Conservation (phyloP, 2,329 filamentous ascomycete genomes). For the Orbilia brochopaga region DNA sequence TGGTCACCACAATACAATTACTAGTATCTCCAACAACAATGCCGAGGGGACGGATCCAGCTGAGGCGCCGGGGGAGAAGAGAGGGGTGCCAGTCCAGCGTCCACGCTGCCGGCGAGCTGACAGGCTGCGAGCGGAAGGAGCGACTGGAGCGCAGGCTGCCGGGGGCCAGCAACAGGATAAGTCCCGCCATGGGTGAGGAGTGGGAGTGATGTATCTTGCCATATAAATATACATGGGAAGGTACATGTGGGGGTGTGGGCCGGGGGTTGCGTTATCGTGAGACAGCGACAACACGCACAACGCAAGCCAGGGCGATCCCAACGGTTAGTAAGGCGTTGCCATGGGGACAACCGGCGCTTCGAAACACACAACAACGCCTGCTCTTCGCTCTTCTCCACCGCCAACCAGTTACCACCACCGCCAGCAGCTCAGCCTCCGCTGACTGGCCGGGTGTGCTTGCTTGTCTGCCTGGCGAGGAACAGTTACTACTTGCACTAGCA, state of each 20-base stretch:
- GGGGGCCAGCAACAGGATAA: slow-evolving; percentile 22
- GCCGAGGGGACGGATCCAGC: slow-evolving; percentile 4
- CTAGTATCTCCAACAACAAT: not conserved
- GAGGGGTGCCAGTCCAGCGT: not conserved
- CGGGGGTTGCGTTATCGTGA: slow-evolving; percentile 11
- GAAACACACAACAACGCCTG: slow-evolving; percentile 37
- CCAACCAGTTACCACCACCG: slow-evolving; percentile 14
- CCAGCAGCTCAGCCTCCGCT: not conserved
- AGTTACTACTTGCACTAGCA: not conserved
- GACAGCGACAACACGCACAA: not conserved
- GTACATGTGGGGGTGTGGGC: slow-evolving; percentile 2
- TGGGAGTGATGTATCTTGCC: slow-evolving; percentile 3
- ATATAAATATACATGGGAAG: slow-evolving; percentile 4
- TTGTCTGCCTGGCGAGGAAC: not conserved
- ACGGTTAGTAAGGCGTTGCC: slow-evolving; percentile 14
- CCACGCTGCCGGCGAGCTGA: not conserved
- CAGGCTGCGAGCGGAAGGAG: slow-evolving; percentile 44
- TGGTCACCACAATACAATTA: not conserved
- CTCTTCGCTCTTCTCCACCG: not conserved
- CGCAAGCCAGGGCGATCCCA: not conserved
- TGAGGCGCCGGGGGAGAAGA: not conserved
- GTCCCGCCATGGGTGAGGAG: not conserved
- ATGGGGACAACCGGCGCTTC: slow-evolving; percentile 50
- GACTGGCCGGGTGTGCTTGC: too few species aligned
- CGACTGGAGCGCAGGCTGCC: too few species aligned